Conservation (phyloP, 2,329 filamentous ascomycete genomes). For the Gnomoniopsis smithogilvyi region DNA sequence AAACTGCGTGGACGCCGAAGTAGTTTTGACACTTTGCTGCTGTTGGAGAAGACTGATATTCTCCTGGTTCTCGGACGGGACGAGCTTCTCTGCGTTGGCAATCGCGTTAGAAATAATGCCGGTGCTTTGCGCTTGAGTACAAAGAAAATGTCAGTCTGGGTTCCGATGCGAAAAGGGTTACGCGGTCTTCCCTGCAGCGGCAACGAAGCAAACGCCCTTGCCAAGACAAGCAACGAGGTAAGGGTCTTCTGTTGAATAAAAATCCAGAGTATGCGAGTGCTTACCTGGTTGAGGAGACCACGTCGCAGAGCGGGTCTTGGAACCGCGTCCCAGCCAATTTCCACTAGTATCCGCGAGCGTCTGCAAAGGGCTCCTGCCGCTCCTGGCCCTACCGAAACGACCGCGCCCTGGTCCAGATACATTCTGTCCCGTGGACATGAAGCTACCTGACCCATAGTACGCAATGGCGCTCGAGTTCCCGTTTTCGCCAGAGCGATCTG, state of each 20-base stretch:
- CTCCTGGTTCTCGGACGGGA: conserved; percentile 65
- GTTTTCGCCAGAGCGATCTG: conserved; percentile 11
- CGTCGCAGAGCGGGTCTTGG: conserved; percentile 43
- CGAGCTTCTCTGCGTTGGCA: conserved; percentile 75
- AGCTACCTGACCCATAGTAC: conserved; percentile 45
- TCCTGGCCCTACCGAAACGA: conserved; percentile 68
- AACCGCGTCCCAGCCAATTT: conserved; percentile 49
- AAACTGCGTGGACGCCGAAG: conserved; percentile 79
- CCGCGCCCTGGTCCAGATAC: conserved; percentile 84
- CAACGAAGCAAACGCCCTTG: background rate
- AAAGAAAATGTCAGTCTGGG: conserved; percentile 21
- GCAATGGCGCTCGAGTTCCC: conserved; percentile 26
- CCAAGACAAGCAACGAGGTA: background rate
- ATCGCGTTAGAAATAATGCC: conserved; percentile 93
- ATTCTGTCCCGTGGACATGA: conserved; percentile 59
- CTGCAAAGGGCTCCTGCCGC: conserved; percentile 60
- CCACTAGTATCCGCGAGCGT: conserved; percentile 57
- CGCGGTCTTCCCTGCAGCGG: background rate
- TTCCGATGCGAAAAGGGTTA: conserved; percentile 4
- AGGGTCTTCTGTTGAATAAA: background rate
- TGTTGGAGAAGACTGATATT: conserved; percentile 74
- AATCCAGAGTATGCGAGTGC: conserved; percentile 23
- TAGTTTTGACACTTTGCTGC: conserved; percentile 50
- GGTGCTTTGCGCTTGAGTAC: conserved; percentile 41
- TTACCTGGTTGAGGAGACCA: conserved; percentile 45